These are phyloP conservation scores for Ophiostoma sp. DNA, from an alignment of 2,329 filamentous ascomycete genomes.

Conservation along the genomic window DNA sequence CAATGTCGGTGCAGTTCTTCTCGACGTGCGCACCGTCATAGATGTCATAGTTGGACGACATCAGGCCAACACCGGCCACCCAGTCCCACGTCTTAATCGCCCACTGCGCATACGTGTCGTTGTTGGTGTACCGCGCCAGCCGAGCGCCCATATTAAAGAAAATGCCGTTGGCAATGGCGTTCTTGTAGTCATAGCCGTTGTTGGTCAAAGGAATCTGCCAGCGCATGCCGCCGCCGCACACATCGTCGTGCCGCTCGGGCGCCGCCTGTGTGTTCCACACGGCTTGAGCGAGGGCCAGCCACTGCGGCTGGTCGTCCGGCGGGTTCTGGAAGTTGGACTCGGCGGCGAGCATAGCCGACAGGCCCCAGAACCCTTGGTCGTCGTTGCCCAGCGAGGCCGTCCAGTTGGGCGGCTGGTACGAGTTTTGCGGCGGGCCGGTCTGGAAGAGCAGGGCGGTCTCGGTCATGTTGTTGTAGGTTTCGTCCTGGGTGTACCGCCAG, in stretches of 20 bases:
- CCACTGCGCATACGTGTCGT: constrained; percentile 75
- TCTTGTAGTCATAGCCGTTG: constrained; percentile 72
- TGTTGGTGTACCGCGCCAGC: constrained; percentile 71
- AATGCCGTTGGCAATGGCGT: constrained; percentile 52
- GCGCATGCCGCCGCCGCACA: constrained; percentile 71
- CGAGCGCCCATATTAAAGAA: constrained; percentile 59
- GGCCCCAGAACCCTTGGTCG: constrained; percentile 73
- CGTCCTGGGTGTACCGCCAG: constrained; percentile 56
- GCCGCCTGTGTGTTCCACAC: constrained; percentile 77
- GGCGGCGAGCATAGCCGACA: constrained; percentile 69
- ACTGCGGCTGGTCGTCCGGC: constrained; percentile 57
- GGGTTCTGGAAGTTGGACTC: constrained; percentile 68
- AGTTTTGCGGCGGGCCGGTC: constrained; percentile 64
- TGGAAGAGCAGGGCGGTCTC: constrained; percentile 71
- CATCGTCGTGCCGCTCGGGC: constrained; percentile 62
- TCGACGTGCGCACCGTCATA: constrained; percentile 62
- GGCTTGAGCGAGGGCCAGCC: constrained; percentile 72
- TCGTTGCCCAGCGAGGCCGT: constrained; percentile 67
- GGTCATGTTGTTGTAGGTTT: constrained; percentile 70
- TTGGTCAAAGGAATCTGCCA: constrained; percentile 89
- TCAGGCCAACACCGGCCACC: constrained; percentile 58
- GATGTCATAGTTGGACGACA: constrained; percentile 57
- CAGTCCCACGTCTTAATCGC: constrained; percentile 73
- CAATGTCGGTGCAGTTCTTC: constrained; percentile 58
- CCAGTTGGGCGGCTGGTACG: constrained; percentile 77